Evolutionary conservation across 2,329 filamentous ascomycete species (phyloP).

Genomic region (Aspergillus sp.): DNA sequence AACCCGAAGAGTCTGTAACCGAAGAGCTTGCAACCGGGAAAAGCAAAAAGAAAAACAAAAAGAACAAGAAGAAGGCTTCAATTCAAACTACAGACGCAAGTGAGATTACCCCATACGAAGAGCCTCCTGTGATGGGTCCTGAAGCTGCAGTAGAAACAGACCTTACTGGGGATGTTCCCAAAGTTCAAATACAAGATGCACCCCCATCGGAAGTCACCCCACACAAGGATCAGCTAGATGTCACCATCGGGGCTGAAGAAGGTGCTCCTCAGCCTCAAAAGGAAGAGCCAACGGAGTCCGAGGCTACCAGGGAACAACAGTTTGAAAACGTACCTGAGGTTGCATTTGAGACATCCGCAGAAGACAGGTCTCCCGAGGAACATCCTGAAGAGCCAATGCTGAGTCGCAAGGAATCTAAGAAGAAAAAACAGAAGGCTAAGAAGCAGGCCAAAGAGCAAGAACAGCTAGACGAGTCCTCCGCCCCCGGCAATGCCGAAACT

Average conservation of each 20-base stretch:
- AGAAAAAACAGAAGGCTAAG: conserved; percentile 24
- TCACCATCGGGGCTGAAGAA: background rate
- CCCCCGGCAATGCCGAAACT: background rate
- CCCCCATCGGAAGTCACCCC: background rate
- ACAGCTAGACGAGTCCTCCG: background rate
- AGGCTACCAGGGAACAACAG: background rate
- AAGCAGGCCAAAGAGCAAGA: conserved; percentile 16
- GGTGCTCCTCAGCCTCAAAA: background rate
- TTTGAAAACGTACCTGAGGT: background rate
- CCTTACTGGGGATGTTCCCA: background rate
- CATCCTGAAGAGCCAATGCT: conserved; percentile 1
- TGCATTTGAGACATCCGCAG: background rate
- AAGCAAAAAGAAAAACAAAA: conserved; percentile 29
- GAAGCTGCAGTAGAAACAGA: background rate
- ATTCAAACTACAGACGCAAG: conserved; percentile 8
- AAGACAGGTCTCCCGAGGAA: background rate
- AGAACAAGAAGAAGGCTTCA: conserved; percentile 25
- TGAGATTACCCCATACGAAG: background rate
- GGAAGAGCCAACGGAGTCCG: background rate
- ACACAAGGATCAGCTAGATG: background rate
- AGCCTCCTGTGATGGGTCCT: background rate
- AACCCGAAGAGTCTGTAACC: conserved; percentile 6
- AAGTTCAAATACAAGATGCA: background rate
- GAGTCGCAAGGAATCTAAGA: conserved; percentile 20
- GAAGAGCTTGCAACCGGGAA: conserved; percentile 5